These are phyloP conservation scores for Xylaria polymorpha DNA, from an alignment of 2,329 filamentous ascomycete genomes.

Conservation along the genomic window DNA sequence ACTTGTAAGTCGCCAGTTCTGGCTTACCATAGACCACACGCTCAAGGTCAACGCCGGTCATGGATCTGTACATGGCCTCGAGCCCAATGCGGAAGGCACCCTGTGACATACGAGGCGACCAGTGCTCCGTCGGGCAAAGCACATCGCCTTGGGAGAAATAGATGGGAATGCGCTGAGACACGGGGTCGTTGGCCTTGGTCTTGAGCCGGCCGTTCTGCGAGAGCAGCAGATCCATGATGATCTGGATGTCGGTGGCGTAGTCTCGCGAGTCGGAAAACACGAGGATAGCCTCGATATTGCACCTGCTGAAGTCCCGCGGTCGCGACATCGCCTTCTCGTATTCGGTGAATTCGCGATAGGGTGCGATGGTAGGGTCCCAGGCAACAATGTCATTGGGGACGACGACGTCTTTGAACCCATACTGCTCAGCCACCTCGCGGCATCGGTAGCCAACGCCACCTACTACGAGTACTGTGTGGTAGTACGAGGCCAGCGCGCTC, in stretches of 20 bases:
- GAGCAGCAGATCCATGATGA: constrained; percentile 78
- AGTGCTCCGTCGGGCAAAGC: constrained; percentile 72
- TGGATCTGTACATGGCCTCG: constrained; percentile 77
- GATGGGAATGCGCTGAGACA: constrained; percentile 75
- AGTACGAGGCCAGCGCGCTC: constrained; percentile 80
- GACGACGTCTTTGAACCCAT: constrained; percentile 79
- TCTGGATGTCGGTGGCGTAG: constrained; percentile 80
- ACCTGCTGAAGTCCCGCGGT: constrained; percentile 77
- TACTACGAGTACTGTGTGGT: constrained; percentile 79
- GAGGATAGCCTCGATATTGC: constrained; percentile 78
- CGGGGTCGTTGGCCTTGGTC: constrained; percentile 73
- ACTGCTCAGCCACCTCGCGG: constrained; percentile 77
- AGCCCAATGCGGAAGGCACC: constrained; percentile 80
- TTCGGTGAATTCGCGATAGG: constrained; percentile 74
- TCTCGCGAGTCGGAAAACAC: constrained; percentile 80
- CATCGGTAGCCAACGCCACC: constrained; percentile 81
- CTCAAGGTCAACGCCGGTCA: constrained; percentile 77
- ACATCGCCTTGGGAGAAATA: constrained; percentile 67
- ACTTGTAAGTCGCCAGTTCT: constrained; percentile 80
- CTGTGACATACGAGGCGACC: constrained; percentile 76
- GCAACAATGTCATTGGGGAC: constrained; percentile 80
- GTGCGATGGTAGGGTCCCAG: constrained; percentile 75
- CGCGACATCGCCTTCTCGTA: constrained; percentile 74
- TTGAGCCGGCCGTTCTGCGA: constrained; percentile 74
- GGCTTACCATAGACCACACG: constrained; percentile 82